Percentiles rank a stretch among this genome's conserved stretches.
These are phyloP conservation scores for Decorospora gaudefroyi DNA, from an alignment of 2,329 filamentous ascomycete genomes.

Conservation along the genomic window DNA sequence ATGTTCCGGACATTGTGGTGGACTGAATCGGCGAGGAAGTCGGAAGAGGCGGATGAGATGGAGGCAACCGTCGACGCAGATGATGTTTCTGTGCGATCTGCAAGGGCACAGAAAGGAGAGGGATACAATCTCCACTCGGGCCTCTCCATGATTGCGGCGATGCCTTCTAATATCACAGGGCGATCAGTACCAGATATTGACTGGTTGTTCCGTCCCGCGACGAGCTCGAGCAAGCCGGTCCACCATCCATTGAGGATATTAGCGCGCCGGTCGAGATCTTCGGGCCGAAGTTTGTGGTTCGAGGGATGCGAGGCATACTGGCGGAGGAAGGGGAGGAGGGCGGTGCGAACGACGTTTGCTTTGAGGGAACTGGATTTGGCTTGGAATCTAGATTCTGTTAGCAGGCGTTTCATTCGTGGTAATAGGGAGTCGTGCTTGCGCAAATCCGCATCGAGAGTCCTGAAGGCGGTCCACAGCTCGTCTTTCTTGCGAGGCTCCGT, in stretches of 20 bases:
- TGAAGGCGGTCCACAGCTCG: slow-evolving; percentile 70
- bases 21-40: slow-evolving; percentile 74
- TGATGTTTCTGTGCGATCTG: slow-evolving; percentile 56
- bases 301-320: slow-evolving; percentile 71
- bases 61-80: slow-evolving; percentile 60
- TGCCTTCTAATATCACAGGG: slow-evolving; percentile 76
- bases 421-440: slow-evolving; percentile 58
- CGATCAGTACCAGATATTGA: slow-evolving; percentile 83
- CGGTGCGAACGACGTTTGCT: slow-evolving; percentile 72
- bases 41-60: slow-evolving; percentile 62
- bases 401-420: neutral
- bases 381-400: slow-evolving; percentile 60
- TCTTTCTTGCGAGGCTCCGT: slow-evolving; percentile 63
- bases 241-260: slow-evolving; percentile 90
- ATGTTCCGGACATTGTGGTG: slow-evolving; percentile 88
- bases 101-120: slow-evolving; percentile 66
- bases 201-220: slow-evolving; percentile 74
- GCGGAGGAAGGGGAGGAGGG: slow-evolving; percentile 76
- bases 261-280: slow-evolving; percentile 80
- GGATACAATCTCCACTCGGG: slow-evolving; percentile 82
- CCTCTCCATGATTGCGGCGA: slow-evolving; percentile 82
- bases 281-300: slow-evolving; percentile 67
- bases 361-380: slow-evolving; percentile 74
- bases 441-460: slow-evolving; percentile 69
- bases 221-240: slow-evolving; percentile 78